Base-by-base conservation (phyloP, 1,284 basidiomycete species). In the Cryptococcus sp. region DNA sequence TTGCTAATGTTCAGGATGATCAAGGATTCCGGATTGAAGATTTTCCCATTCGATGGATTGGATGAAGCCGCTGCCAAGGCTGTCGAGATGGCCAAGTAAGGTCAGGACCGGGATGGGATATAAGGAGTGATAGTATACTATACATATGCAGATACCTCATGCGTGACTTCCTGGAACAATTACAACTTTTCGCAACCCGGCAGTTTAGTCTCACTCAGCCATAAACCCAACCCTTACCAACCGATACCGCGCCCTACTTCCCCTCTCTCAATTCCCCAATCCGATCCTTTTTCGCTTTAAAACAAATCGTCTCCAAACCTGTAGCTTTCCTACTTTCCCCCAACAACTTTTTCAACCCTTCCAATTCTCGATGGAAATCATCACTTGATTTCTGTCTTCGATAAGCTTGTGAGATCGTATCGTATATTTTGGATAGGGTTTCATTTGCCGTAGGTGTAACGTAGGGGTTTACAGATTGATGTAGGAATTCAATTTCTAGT, bases 401-500 rank as follows among this genome's bases (percentile, higher is more conserved):
- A 75, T 98, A 98, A 23, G 89, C 87, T 69, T 89, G 84, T 21
- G 91, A 92, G 64, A 99, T 97, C 63, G 87, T 90, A 68, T 87
- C 88, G 78, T 98, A 99, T 34, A 98, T 82, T 54, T 92, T 85
- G 40, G 89, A 88, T 23, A 98, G 81, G 42, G 84, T 87, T 66
- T 83, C 82, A 49, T 88, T 87, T 4, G 94, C 89, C 4, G 81
- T 69, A 0, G 85, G 78, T 3, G 88, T 88, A 43, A 98, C 87
- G 72, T 93, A 94, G 55, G 86, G 85, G 25, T 86, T 83, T 37
- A 98, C 80, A 4, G 89, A 93, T 76, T 98, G 94, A 74, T 99
- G 93, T 76, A 98, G 84, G 77, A 98, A 98, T 76, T 98, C 96
- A 62, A 98, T 97, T 76, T 98, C 96, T 25, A 99, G 83, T 2